These are phyloP conservation scores for Scheffersomyces titani DNA, from an alignment of 1,139 yeast species.

Conservation along the genomic window DNA sequence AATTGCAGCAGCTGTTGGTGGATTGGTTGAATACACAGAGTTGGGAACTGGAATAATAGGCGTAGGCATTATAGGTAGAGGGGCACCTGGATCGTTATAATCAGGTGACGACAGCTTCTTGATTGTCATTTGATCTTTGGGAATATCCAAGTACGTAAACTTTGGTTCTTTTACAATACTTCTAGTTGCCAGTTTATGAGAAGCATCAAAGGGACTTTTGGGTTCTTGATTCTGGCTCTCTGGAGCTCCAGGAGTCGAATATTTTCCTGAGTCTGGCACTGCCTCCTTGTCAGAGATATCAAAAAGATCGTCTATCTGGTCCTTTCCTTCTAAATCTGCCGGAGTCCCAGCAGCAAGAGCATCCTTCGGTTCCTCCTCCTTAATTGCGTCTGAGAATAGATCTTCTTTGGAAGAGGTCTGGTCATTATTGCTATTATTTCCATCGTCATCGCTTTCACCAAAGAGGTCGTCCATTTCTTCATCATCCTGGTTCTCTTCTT, in stretches of 20 bases:
- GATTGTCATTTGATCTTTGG: slow-evolving; percentile 52
- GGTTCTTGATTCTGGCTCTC: not conserved
- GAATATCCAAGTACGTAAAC: slow-evolving; percentile 43
- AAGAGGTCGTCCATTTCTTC: slow-evolving; percentile 44
- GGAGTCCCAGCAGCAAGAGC: not conserved
- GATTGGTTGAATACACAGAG: slow-evolving; percentile 8
- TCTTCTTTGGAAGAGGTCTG: not conserved
- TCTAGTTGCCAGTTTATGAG: not conserved
- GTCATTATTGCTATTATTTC: slow-evolving; percentile 8
- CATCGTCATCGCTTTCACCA: slow-evolving; percentile 36
- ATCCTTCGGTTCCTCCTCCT: slow-evolving; percentile 2
- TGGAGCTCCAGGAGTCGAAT: not conserved
- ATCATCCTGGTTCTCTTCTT: slow-evolving; percentile 17
- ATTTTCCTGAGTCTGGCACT: slow-evolving; percentile 3
- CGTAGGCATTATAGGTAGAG: slow-evolving; percentile 63
- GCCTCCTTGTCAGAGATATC: slow-evolving; percentile 3
- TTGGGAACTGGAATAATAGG: slow-evolving; percentile 42
- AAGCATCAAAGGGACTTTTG: not conserved
- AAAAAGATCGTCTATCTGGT: slow-evolving; percentile 10
- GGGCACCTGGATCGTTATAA: slow-evolving; percentile 84
- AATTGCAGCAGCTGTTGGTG: slow-evolving; percentile 11
- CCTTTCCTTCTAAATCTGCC: slow-evolving; percentile 2
- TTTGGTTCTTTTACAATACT: not conserved
- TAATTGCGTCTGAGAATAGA: not conserved
- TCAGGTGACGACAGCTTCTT: slow-evolving; percentile 43